Percentiles rank a stretch among this genome's conserved stretches.
These are phyloP conservation scores for Microcyclospora pomicola DNA, from an alignment of 2,329 filamentous ascomycete genomes.

Conservation along the genomic window DNA sequence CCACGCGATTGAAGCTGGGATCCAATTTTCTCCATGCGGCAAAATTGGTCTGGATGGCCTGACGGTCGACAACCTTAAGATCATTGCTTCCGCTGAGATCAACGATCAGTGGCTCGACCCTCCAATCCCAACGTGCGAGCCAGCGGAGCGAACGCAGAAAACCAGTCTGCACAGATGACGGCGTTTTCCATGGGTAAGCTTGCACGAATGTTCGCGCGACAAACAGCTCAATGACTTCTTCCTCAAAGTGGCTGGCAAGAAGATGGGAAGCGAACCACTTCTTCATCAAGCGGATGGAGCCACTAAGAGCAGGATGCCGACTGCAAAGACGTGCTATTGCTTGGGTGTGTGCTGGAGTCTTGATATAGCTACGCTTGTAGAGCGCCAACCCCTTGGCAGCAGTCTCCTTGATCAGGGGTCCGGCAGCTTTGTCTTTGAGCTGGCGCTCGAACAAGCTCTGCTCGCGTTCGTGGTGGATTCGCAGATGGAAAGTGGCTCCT, in stretches of 20 bases:
- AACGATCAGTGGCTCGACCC: constrained; percentile 64
- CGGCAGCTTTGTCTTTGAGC: constrained; percentile 57
- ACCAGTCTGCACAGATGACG: constrained; percentile 63
- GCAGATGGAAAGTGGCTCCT: constrained; percentile 64
- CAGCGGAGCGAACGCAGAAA: constrained; percentile 71
- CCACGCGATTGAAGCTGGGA: constrained; percentile 70
- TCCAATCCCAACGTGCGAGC: constrained; percentile 85
- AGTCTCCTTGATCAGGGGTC: constrained; percentile 52
- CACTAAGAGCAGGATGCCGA: constrained; percentile 63
- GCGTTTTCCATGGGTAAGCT: constrained; percentile 65
- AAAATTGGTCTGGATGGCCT: constrained; percentile 54
- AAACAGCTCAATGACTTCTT: constrained; percentile 75
- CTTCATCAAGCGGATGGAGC: constrained; percentile 72
- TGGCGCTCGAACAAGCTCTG: constrained; percentile 65
- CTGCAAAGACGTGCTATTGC: constrained; percentile 69
- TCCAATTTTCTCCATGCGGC: constrained; percentile 80
- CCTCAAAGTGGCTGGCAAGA: constrained; percentile 58
- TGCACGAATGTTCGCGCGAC: constrained; percentile 65
- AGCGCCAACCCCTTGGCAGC: constrained; percentile 54
- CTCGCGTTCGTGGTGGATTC: constrained; percentile 82
- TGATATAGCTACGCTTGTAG: constrained; percentile 58
- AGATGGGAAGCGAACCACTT: constrained; percentile 81
- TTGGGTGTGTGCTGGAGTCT: constrained; percentile 66
- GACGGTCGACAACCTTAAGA: constrained; percentile 47
- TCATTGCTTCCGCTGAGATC: constrained; percentile 43